Base-by-base conservation (phyloP, 164 flowering plant genomes). In the Sedum album region DNA sequence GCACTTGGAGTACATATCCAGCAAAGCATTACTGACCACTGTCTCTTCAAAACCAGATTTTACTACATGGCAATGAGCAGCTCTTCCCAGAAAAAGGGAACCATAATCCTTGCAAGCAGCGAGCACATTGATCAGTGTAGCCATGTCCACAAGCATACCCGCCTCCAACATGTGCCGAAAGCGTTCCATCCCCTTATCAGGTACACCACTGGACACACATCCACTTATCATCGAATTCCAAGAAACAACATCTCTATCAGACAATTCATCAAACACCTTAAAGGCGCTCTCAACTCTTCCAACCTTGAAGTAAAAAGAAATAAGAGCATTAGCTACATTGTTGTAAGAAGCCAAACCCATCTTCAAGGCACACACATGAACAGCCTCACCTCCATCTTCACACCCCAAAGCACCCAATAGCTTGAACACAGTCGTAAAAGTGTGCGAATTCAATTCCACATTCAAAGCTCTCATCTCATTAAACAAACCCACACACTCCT, bases 151-250 rank as follows among this genome's bases (percentile, higher is more conserved):
- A 13, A 57, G 36, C 60, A 80, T 38, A 2, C 82, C 85, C 13
- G n/a, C 44, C 72, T 11, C 8, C 13, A 81, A 41, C 88, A 86
- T 84, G 60, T 80, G 64, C 49, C 20, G 49, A 38, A 84, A 79
- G 60, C 72, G 7, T 48, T 71, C 69, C 31, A 84, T 30, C 25
- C 76, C 87, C 60, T 76, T 71, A 46, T 66, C 71, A 6, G 80
- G 55, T 17, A 72, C 65, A 23, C 74, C 77, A 70, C 81, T 80
- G 0, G 78, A 31, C 38, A 70, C 72, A 67, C 73, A 80, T 25
- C 87, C 90, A 69, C 85, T 82, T 33, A 86, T 81, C 84, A 85
- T 80, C 0, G 89, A 82, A 74, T 88, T 88, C 89, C 89, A 88
- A 0, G 93, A 78, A 33, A 88, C 79, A 51, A 80, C 80, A 76